Base-by-base conservation (phyloP, 805 yeast species). In the Cyberlindnera maritima region DNA sequence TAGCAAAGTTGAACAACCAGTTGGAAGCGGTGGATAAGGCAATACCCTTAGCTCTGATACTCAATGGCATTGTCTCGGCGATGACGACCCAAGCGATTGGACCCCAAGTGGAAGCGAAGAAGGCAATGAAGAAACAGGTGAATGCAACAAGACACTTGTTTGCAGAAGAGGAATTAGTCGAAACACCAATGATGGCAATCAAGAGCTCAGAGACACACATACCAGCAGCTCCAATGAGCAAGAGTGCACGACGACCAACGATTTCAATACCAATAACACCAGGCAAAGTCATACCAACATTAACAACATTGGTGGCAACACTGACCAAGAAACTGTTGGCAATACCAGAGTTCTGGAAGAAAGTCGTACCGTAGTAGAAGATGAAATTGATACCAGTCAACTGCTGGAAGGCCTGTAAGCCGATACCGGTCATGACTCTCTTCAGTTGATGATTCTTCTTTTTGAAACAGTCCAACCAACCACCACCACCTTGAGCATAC, bases 21-120 rank as follows among this genome's bases (percentile, higher is more conserved):
- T 87, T 86, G 39, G 90, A 79, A 29, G 91, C 86, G 17, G 86
- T 83, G 13, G 86, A 76, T 43, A 85, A 64, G 25, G 87, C 80
- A 47, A 84, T 79, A 48, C 87, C 87, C 63, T 81, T 82, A 46
- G 87, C 86, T 63, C 95, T 79, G 52, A 83, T 79, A 63, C 84
- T 79, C 44, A 86, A 77, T 52, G 91, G 88, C 75, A 77, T 86
- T 40, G 77, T 67, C 58, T 79, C 85, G 57, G 81, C 80, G 57
- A 70, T 65, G 46, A 78, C 65, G 40, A 79, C 87, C 91, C 92
- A 87, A 34, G 79, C 81, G 50, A 78, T 80, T 34, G 94, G 90
- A 63, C 92, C 92, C 92, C 94, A 88, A 20, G 92, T 78, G 4
- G 88, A 75, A 9, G 94, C 95, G 69, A 85, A 85, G 63, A 83